Evolutionary conservation across 768 basidiomycete species (phyloP).

Genomic region (Lactarius sanguifluus): DNA sequence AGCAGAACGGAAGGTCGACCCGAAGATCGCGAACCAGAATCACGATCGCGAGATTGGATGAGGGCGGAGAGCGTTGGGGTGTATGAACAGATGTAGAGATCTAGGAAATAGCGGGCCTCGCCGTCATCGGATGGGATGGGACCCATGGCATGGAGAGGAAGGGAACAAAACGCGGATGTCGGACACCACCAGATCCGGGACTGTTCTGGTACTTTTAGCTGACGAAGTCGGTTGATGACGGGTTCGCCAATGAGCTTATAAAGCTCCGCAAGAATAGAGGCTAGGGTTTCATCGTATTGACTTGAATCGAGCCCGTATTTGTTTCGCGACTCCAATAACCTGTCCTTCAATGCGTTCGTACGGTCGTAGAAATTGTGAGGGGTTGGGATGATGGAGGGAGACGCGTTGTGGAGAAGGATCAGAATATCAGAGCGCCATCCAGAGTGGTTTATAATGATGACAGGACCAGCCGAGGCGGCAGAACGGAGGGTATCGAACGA

Average conservation of each 20-base stretch:
- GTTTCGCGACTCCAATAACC: not conserved
- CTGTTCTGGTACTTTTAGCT: not conserved
- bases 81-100: slow-evolving; percentile 8
- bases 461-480: not conserved
- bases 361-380: not conserved
- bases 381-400: not conserved
- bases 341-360: not conserved
- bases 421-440: not conserved
- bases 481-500: not conserved
- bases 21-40: no score
- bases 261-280: not conserved
- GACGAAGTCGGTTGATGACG: not conserved
- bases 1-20: no score
- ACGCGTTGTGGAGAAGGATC: not conserved
- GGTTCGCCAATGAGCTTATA: not conserved
- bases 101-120: not conserved
- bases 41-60: not conserved
- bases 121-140: not conserved
- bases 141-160: slow-evolving; percentile 26
- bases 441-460: not conserved
- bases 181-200: not conserved
- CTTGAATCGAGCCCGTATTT: not conserved
- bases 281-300: no score
- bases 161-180: slow-evolving; percentile 6
- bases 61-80: not conserved